Base-by-base conservation (phyloP, 2,329 filamentous ascomycete species). In the Calonectria honghensis region DNA sequence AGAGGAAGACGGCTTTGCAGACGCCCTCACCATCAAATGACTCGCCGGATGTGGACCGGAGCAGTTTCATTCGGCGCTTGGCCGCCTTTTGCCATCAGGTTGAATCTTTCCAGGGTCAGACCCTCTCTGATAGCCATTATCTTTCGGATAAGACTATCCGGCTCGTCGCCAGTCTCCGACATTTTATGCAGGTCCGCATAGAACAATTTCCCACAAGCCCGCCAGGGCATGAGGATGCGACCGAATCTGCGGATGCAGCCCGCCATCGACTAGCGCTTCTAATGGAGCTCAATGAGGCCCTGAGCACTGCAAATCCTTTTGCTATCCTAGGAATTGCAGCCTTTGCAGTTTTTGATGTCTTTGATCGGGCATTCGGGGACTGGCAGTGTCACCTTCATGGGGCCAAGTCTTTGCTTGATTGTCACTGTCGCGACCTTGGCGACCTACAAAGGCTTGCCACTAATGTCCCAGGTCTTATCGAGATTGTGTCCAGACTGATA, bases 291-390 rank as follows among this genome's bases (percentile, higher is more conserved):
- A 86, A 84, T 72, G 81, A 84, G 51, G 84, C 85, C 7, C 80
- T 88, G 3, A 82, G 83, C 39, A 84, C 82, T 0, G 85, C 84
- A 2, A 83, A 87, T 41, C 86, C 86, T 0, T 82, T 87, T 64
- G 86, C 86, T 0, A 81, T 88, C 11, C 81, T 88, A 6, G 86
- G 85, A 1, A 87, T 88, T 24, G 86, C 86, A 0, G 85, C 84
- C 0, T 87, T 88, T 73, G 86, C 86, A 0, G 84, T 88, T 41
- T 85, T 87, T 32, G 86, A 87, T 16, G 86, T 88, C 0, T 86
- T 83, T 50, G 85, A 86, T 37, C 83, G 85, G 0, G 81, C 84
- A 0, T 88, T 87, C 68, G 84, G 84, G 0, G 80, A 84, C 63
- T 83, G 86, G 86, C 73, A 84, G 51, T 80, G 84, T 6, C 85